A percentile compares a stretch with the other conserved stretches of the same genome.
phyloP scores from a whole-genome alignment of 2,329 filamentous ascomycete genomes.

The Teratosphaeria gauchensis region DNA sequence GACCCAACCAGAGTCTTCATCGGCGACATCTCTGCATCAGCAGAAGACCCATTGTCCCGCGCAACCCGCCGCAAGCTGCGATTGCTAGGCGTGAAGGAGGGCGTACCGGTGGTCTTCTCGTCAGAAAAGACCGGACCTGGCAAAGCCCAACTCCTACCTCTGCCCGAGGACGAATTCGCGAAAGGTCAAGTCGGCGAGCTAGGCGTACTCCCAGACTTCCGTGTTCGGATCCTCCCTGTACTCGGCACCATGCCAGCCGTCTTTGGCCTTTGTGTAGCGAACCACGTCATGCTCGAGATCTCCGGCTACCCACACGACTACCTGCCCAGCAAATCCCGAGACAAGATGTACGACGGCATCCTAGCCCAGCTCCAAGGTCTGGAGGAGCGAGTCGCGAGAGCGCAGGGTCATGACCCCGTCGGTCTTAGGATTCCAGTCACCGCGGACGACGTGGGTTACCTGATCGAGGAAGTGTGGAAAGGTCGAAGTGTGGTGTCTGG shows the following conservation, averaged over 20 bases:
- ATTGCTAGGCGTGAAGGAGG: conserved; percentile 63
- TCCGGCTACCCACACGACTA: conserved; percentile 80
- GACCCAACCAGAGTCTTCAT: conserved; percentile 75
- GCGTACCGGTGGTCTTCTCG: conserved; percentile 87
- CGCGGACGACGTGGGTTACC: conserved; percentile 71
- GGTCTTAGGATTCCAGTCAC: conserved; percentile 75
- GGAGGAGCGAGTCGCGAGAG: conserved; percentile 64
- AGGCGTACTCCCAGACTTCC: conserved; percentile 81
- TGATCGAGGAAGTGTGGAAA: conserved; percentile 80
- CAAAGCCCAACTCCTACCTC: conserved; percentile 79
- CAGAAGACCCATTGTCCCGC: conserved; percentile 80
- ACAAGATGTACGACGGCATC: conserved; percentile 87
- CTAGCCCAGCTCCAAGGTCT: conserved; percentile 63
- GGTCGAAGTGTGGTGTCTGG: conserved; percentile 77
- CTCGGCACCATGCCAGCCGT: conserved; percentile 95
- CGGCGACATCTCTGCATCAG: conserved; percentile 80
- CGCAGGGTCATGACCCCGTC: conserved; percentile 44
- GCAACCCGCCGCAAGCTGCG: conserved; percentile 74
- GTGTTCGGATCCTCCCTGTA: conserved; percentile 88
- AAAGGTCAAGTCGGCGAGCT: conserved; percentile 82
- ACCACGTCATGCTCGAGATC: conserved; percentile 80
- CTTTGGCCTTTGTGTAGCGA: conserved; percentile 84
- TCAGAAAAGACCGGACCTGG: conserved; percentile 83
- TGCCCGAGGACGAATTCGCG: conserved; percentile 76
- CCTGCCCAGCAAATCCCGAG: conserved; percentile 66